These are phyloP conservation scores for Globisporangium polare DNA, from an alignment of 352 stramenopile genomes.

Conservation along the genomic window DNA sequence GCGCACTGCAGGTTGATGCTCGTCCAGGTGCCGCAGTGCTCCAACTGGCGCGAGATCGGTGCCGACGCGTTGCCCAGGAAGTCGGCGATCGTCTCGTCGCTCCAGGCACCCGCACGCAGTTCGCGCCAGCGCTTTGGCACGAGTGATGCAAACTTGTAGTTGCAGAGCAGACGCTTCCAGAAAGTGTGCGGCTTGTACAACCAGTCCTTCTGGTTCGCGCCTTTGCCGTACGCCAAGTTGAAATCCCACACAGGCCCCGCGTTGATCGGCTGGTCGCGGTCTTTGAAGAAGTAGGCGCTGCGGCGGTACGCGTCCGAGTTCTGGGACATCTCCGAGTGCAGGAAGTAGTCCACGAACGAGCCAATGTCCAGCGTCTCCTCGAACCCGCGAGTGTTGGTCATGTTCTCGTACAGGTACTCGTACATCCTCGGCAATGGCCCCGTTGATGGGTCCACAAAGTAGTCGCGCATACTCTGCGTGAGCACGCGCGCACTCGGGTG, in stretches of 20 bases:
- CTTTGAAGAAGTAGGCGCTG: constrained; percentile 72
- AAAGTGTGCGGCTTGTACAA: constrained; percentile 49
- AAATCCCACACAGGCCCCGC: constrained; percentile 68
- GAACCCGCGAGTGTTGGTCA: constrained; percentile 46
- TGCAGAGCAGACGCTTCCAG: constrained; percentile 62
- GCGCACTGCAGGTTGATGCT: constrained; percentile 53
- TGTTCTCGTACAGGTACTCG: constrained; percentile 56
- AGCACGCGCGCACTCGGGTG: constrained; percentile 33
- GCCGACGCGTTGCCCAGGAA: constrained; percentile 38
- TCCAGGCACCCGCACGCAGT: constrained; percentile 45
- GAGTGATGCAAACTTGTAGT: constrained; percentile 67
- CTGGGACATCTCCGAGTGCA: constrained; percentile 60
- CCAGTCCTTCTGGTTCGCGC: constrained; percentile 38
- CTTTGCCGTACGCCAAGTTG: constrained; percentile 56
- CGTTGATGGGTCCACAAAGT: constrained; percentile 46
- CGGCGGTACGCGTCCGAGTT: constrained; percentile 61
- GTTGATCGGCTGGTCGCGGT: constrained; percentile 59
- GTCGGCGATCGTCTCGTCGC: constrained; percentile 37
- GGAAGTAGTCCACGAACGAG: constrained; percentile 69
- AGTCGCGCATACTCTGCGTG: constrained; percentile 61
- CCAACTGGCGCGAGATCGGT: constrained; percentile 43
- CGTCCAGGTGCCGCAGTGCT: constrained; percentile 42
- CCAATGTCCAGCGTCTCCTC: constrained; percentile 55
- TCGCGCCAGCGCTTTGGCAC: constrained; percentile 49
- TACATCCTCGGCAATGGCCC: constrained; percentile 56